Conservation (phyloP, 805 yeast genomes). For the Blastobotrys mokoenaii region DNA sequence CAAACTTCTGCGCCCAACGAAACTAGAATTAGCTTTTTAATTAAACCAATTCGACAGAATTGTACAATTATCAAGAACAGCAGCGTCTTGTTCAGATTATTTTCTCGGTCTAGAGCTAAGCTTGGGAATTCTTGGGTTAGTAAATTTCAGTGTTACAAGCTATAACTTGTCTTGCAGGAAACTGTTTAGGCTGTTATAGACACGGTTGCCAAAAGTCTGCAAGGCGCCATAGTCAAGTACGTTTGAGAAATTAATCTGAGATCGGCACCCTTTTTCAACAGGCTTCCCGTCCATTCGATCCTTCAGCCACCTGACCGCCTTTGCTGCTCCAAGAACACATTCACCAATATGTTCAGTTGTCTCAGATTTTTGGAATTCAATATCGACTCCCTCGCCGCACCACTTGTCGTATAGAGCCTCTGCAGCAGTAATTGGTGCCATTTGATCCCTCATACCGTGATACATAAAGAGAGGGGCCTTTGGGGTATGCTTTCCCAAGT, state of each 20-base stretch:
- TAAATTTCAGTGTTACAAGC: neutral
- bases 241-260: neutral
- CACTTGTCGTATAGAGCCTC: neutral
- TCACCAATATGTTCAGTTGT: constrained; percentile 1
- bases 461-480: constrained; percentile 19
- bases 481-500: constrained; percentile 16
- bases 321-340: neutral
- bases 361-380: neutral
- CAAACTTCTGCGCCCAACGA: constrained; percentile 11
- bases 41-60: no score
- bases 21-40: no score
- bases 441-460: constrained; percentile 18
- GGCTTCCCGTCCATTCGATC: constrained; percentile 4
- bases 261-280: constrained; percentile 2
- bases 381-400: constrained; percentile 1
- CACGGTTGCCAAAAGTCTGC: neutral
- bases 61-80: no score
- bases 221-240: constrained; percentile 1
- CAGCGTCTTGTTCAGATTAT: no score
- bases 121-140: no score
- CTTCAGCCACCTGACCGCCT: constrained; percentile 2
- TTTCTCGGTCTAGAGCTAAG: no score
- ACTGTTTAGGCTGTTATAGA: neutral
- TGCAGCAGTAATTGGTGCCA: constrained; percentile 6
- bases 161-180: no score